phyloP scores from a whole-genome alignment of 2,329 filamentous ascomycete species.

The Berkeleyomyces rouxiae region DNA sequence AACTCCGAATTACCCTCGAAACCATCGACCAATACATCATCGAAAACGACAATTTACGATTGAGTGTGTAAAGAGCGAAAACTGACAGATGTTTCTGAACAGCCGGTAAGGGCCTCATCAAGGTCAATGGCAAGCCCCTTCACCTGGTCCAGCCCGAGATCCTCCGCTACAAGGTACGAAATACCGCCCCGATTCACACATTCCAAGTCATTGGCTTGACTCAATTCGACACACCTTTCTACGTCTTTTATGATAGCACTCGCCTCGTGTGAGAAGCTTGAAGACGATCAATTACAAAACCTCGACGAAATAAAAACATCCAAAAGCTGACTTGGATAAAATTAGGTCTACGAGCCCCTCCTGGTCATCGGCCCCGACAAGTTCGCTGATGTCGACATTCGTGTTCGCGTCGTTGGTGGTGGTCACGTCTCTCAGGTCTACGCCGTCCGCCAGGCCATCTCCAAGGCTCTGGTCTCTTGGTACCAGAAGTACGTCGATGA shows the following conservation, averaged over 20 bases:
- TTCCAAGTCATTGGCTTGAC: neutral
- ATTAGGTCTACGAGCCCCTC: conserved; percentile 89
- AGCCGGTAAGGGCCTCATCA: conserved; percentile 60
- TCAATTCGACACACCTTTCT: neutral
- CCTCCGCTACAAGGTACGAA: conserved; percentile 82
- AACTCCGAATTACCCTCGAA: conserved; percentile 2
- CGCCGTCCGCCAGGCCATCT: conserved; percentile 96
- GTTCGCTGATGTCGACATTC: conserved; percentile 92
- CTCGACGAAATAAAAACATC: neutral
- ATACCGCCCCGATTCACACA: neutral
- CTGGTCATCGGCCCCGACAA: conserved; percentile 95
- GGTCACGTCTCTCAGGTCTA: conserved; percentile 96
- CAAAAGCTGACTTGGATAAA: conserved; percentile 4
- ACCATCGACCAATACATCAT: conserved; percentile 1
- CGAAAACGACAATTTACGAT: neutral
- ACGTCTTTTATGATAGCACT: neutral
- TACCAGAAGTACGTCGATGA: conserved; percentile 99
- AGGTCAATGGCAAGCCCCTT: conserved; percentile 96
- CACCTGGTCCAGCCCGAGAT: conserved; percentile 88
- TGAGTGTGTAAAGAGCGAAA: neutral
- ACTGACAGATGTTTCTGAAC: conserved; percentile 13
- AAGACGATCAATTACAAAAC: neutral
- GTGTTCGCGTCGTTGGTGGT: conserved; percentile 89
- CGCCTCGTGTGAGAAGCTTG: neutral
- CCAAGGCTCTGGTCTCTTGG: conserved; percentile 65